These are phyloP conservation scores for Populus deltoides DNA, from an alignment of 345 rosid genomes.

Conservation along the genomic window DNA sequence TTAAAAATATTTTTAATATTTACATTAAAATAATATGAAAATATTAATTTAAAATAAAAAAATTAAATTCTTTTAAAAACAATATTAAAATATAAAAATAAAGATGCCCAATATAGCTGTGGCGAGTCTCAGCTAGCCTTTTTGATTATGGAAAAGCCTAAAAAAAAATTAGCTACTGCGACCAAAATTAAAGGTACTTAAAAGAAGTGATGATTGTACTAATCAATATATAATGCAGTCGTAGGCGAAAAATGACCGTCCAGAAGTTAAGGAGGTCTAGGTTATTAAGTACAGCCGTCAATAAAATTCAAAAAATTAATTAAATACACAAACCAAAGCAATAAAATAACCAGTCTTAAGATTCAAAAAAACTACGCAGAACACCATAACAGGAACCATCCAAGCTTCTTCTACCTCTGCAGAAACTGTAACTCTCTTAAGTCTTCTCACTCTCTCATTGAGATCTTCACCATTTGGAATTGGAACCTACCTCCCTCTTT, in stretches of 20 bases:
- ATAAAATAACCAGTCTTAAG: conserved; percentile 27
- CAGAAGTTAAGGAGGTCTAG: not conserved
- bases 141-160: too few species aligned
- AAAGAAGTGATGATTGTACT: too few species aligned
- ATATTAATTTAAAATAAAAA: too few species aligned
- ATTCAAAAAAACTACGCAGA: conserved; percentile 25
- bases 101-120: too few species aligned
- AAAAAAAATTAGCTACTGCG: too few species aligned
- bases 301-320: not conserved
- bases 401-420: conserved; percentile 22
- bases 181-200: too few species aligned
- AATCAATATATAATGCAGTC: too few species aligned
- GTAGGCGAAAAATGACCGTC: not conserved
- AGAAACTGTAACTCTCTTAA: not conserved
- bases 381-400: conserved; percentile 20
- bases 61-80: too few species aligned
- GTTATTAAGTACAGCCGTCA: not conserved
- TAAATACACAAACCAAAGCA: not conserved
- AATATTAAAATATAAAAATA: too few species aligned
- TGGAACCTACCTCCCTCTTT: conserved; percentile 3
- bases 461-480: conserved; percentile 19
- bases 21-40: too few species aligned
- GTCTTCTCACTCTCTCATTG: not conserved
- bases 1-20: too few species aligned
- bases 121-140: too few species aligned